Conservation (phyloP, 306 rosid genomes). For the Urtica urens region DNA sequence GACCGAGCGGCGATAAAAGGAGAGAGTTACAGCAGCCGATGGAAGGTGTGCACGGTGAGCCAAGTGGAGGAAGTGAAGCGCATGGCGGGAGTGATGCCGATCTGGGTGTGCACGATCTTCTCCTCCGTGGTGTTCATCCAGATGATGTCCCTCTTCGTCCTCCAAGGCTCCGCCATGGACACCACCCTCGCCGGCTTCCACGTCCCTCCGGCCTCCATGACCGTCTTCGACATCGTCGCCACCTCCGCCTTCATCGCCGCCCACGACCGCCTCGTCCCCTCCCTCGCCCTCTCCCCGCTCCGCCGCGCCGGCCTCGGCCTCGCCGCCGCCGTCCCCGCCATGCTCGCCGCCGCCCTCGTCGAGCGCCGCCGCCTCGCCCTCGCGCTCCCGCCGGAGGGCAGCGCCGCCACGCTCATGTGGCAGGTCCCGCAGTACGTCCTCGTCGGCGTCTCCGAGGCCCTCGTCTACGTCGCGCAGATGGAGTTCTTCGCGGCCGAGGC, state of each 20-base stretch:
- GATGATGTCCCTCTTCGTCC: constrained; percentile 44
- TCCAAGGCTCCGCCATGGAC: constrained; percentile 53
- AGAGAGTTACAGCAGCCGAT: constrained; percentile 27
- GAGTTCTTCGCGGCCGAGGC: constrained; percentile 39
- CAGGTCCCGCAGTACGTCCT: constrained; percentile 49
- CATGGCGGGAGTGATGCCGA: constrained; percentile 30
- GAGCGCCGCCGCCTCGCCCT: constrained; percentile 26
- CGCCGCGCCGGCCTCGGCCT: constrained; percentile 44
- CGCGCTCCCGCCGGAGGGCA: constrained; percentile 19
- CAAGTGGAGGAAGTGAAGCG: constrained; percentile 60
- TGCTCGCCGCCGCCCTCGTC: constrained; percentile 35
- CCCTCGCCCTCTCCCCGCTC: constrained; percentile 26
- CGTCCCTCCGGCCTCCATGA: constrained; percentile 59
- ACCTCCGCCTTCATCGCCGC: constrained; percentile 33
- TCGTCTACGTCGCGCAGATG: constrained; percentile 47
- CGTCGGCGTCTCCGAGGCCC: constrained; percentile 44
- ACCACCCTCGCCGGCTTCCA: constrained; percentile 23
- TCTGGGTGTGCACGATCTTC: constrained; percentile 53
- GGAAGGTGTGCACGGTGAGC: constrained; percentile 46
- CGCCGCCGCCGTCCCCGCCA: constrained; percentile 28
- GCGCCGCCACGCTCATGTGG: constrained; percentile 50
- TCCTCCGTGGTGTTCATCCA: constrained; percentile 48
- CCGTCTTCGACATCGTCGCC: constrained; percentile 45
- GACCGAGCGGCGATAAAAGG: constrained; percentile 35
- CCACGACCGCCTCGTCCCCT: constrained; percentile 29